A percentile compares a stretch with the other conserved stretches of the same genome.
Evolutionary conservation across 768 basidiomycete species (phyloP).

Genomic region (Boletus huronensis): DNA sequence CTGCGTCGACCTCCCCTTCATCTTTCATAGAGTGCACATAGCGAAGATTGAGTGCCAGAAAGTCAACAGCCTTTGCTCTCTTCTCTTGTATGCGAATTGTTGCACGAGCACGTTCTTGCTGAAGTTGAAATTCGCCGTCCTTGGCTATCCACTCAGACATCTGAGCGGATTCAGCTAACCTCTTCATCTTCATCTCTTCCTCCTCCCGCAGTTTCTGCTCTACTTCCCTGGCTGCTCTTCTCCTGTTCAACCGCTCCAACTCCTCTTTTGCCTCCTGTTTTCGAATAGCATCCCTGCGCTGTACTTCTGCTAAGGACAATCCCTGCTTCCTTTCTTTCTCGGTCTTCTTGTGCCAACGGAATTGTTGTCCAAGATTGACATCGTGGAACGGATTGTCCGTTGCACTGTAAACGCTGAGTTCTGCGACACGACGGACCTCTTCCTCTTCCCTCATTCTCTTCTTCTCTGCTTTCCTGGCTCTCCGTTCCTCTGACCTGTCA

Average conservation of each 20-base stretch:
- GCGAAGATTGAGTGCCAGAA: slow-evolving; percentile 90
- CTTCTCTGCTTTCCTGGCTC: slow-evolving; percentile 85
- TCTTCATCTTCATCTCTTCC: slow-evolving; percentile 85
- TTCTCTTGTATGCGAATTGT: slow-evolving; percentile 95
- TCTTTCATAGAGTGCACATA: slow-evolving; percentile 78
- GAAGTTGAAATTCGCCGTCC: slow-evolving; percentile 95
- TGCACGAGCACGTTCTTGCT: slow-evolving; percentile 87
- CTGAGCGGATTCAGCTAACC: slow-evolving; percentile 90
- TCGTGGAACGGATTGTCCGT: slow-evolving; percentile 99
- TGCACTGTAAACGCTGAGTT: slow-evolving; percentile 94
- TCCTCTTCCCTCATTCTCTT: slow-evolving; percentile 79
- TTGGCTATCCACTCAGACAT: slow-evolving; percentile 98
- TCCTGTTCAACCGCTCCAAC: slow-evolving; percentile 83
- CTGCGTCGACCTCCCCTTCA: slow-evolving; percentile 80
- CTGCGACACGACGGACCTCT: slow-evolving; percentile 88
- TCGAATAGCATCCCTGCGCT: slow-evolving; percentile 73
- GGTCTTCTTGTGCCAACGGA: slow-evolving; percentile 98
- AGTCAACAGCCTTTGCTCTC: slow-evolving; percentile 97
- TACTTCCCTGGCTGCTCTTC: slow-evolving; percentile 88
- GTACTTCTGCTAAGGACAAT: slow-evolving; percentile 71
- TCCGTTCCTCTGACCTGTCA: slow-evolving; percentile 84
- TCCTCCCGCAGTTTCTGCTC: slow-evolving; percentile 88
- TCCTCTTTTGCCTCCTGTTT: slow-evolving; percentile 94
- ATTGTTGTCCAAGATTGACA: slow-evolving; percentile 92
- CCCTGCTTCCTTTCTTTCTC: slow-evolving; percentile 94